A percentile compares a stretch with the other conserved stretches of the same genome.
phyloP scores from a whole-genome alignment of 768 basidiomycete species.

The Macrocybe gigantea region DNA sequence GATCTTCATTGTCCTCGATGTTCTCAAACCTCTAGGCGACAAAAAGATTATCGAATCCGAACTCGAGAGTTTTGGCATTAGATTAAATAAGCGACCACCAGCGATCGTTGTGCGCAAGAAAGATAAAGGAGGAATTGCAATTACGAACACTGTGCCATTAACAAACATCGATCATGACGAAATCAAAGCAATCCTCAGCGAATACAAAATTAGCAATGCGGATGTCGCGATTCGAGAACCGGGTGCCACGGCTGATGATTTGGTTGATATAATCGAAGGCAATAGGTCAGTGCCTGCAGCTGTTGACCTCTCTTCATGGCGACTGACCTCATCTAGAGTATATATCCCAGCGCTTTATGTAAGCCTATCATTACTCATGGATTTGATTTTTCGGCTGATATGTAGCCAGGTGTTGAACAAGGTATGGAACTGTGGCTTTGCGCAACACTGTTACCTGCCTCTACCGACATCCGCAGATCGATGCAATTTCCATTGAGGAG shows the following conservation, averaged over 20 bases:
- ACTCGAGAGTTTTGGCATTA: constrained; percentile 96
- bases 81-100: constrained; percentile 93
- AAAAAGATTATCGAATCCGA: constrained; percentile 88
- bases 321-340: constrained; percentile 44
- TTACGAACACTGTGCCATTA: constrained; percentile 94
- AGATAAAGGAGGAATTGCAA: constrained; percentile 89
- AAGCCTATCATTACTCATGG: constrained; percentile 17
- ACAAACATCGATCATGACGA: constrained; percentile 95
- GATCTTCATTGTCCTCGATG: constrained; percentile 97
- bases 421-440: constrained; percentile 31
- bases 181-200: constrained; percentile 90
- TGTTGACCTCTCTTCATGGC: not conserved
- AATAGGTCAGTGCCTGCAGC: constrained; percentile 56
- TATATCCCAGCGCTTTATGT: constrained; percentile 93
- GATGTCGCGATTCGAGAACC: constrained; percentile 93
- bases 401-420: constrained; percentile 70
- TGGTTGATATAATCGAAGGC: constrained; percentile 97
- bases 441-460: not conserved
- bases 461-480: constrained; percentile 49
- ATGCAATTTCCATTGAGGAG: constrained; percentile 98
- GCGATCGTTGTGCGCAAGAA: constrained; percentile 78
- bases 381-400: not conserved
- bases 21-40: constrained; percentile 96
- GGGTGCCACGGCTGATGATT: constrained; percentile 87
- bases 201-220: constrained; percentile 85